A percentile compares a stretch with the other conserved stretches of the same genome.
These are phyloP conservation scores for Ottelia alismoides DNA, from an alignment of 106 monocot genomes.

Conservation along the genomic window DNA sequence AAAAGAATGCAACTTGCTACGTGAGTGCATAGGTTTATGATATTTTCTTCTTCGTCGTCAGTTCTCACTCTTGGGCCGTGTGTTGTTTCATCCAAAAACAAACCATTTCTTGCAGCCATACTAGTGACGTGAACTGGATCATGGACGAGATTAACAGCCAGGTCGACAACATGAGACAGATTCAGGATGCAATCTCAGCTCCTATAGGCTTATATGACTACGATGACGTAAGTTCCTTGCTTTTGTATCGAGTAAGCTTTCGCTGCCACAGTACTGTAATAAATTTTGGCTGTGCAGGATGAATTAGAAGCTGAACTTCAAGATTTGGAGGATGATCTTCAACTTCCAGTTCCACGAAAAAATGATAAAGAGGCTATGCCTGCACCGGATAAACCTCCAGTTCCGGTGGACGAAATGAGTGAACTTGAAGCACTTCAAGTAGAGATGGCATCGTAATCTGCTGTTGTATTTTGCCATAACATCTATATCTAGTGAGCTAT, in stretches of 20 bases:
- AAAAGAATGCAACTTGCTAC: constrained; percentile 89
- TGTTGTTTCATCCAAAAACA: too few relatives aligned
- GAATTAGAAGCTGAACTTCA: constrained; percentile 54
- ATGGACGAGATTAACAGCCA: constrained; percentile 35
- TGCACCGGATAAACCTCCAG: neutral
- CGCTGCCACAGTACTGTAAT: neutral
- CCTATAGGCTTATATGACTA: constrained; percentile 30
- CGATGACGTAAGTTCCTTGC: constrained; percentile 32
- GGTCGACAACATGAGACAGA: constrained; percentile 50
- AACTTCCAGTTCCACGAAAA: neutral
- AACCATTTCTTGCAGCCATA: too few relatives aligned
- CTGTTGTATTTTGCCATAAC: neutral
- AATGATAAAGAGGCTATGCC: neutral
- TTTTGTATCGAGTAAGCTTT: neutral
- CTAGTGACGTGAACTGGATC: constrained; percentile 34
- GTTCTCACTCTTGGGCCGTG: too few relatives aligned
- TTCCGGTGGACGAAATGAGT: neutral
- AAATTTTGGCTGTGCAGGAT: constrained; percentile 19
- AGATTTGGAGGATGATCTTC: constrained; percentile 1
- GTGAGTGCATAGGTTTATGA: too few relatives aligned
- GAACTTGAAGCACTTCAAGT: constrained; percentile 6
- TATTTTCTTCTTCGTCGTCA: too few relatives aligned
- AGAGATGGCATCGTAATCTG: constrained; percentile 9
- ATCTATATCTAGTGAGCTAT: too few relatives aligned
- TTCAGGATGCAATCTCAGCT: constrained; percentile 46